Evolutionary conservation across 2,329 filamentous ascomycete species (phyloP), one percentile per base, ranked within the genome.

Genomic region (Claviceps digitariae): DNA sequence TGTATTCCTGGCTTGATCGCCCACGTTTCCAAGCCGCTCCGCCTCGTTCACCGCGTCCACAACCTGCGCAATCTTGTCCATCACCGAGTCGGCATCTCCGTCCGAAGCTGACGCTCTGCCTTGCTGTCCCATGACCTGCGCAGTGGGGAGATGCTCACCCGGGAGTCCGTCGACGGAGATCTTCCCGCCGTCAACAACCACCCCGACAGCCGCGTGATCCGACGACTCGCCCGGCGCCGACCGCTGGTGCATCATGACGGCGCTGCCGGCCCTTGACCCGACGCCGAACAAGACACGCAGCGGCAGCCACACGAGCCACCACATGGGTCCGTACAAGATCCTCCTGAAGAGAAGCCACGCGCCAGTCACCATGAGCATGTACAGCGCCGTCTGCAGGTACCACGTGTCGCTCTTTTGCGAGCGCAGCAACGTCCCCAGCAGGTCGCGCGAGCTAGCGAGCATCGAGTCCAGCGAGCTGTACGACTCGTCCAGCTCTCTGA

Each of bases 381-480:
- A 94, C 59, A 97, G 83, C 2, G 90, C 82, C 40, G 87, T 94
- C 69, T 93, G 86, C 36, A 98, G 78, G 66, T 98, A 98, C 93
- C 93, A 98, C 2, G 90, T 96, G 66, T 98, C 93, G 59, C 86
- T 93, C 75, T 98, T 98, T 65, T 94, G 89, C 58, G 87, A 93
- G 56, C 82, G 81, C 48, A 97, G 72, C 47, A 98, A 74, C 20
- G 87, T 88, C 7, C 82, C 81, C 8, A 96, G 79, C 20, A 98
- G 74, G 53, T 83, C 83, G 58, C 81, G 79, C 47, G 87, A 90
- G 54, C 80, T 86, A 2, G 79, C 75, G 40, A 98, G 76, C 64
- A 96, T 77, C 13, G 80, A 79, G 61, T 91, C 88, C 5, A 97
- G 79, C 50, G 82, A 82, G 21, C 76, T 82, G 70, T 98, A 98